Percentiles rank a stretch among this genome's conserved stretches.
These are phyloP conservation scores for Lumnitzera littorea DNA, from an alignment of 345 rosid species.

Conservation along the genomic window DNA sequence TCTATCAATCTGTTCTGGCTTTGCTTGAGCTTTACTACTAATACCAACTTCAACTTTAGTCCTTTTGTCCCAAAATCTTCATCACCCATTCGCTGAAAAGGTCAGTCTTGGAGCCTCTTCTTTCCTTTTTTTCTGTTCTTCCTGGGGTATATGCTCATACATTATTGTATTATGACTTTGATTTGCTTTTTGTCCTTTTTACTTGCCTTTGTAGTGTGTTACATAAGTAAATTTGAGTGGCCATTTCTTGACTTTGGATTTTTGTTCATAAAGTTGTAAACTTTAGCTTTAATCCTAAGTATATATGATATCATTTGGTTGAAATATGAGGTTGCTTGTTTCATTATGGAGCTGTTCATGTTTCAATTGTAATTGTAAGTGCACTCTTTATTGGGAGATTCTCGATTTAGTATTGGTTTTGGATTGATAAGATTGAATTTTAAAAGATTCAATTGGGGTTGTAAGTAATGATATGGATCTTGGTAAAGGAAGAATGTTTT, in stretches of 20 bases:
- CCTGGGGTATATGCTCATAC: constrained; percentile 21
- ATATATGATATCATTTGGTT: constrained; percentile 3
- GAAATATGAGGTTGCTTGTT: too few relatives aligned
- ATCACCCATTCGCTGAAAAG: constrained; percentile 15
- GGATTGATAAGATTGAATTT: too few relatives aligned
- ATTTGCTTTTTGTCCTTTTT: too few relatives aligned
- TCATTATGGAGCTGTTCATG: too few relatives aligned
- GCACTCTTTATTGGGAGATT: too few relatives aligned
- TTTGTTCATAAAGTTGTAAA: constrained; percentile 10
- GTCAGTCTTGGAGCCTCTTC: constrained; percentile 4
- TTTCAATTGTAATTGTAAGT: too few relatives aligned
- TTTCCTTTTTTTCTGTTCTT: constrained; percentile 6
- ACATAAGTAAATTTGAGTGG: background rate
- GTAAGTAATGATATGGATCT: too few relatives aligned
- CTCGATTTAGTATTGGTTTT: too few relatives aligned
- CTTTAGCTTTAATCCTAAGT: constrained; percentile 16
- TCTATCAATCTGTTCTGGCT: constrained; percentile 1
- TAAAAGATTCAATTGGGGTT: too few relatives aligned
- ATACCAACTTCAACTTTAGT: constrained; percentile 9
- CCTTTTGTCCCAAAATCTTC: constrained; percentile 16
- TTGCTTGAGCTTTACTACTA: constrained; percentile 47
- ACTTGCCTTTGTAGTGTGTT: too few relatives aligned
- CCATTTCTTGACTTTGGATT: constrained; percentile 7
- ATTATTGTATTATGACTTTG: background rate
- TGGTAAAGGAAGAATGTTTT: too few relatives aligned